Percentiles rank a stretch among this genome's conserved stretches.
Evolutionary conservation across 208 protist genomes (phyloP).

Genomic region (Trypanosoma platydactyli): DNA sequence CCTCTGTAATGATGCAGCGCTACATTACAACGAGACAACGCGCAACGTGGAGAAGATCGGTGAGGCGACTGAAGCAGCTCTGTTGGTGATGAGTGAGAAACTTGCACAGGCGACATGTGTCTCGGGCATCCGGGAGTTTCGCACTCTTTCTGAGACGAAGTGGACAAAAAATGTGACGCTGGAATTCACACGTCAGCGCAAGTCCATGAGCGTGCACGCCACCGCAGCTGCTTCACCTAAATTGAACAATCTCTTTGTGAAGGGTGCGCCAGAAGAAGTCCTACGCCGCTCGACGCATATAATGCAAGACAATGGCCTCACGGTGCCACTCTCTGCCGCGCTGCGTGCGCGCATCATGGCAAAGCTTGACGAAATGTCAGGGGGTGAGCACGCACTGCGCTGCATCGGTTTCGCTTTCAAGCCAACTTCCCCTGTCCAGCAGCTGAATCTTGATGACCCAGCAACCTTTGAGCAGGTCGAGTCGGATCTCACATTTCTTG

Average conservation of each 20-base stretch:
- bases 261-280: constrained; percentile 95
- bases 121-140: constrained; percentile 30
- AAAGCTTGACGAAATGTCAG: constrained; percentile 59
- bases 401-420: constrained; percentile 87
- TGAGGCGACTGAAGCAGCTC: constrained; percentile 91
- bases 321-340: constrained; percentile 40
- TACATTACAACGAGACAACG: constrained; percentile 39
- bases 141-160: constrained; percentile 23
- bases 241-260: constrained; percentile 82
- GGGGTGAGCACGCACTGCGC: constrained; percentile 55
- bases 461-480: constrained; percentile 75
- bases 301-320: constrained; percentile 48
- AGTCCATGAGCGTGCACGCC: constrained; percentile 94
- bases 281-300: constrained; percentile 81
- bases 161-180: constrained; percentile 79
- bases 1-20: constrained; percentile 82
- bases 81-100: constrained; percentile 92
- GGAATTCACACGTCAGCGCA: constrained; percentile 95
- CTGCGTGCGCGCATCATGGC: constrained; percentile 29
- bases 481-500: constrained; percentile 86
- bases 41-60: constrained; percentile 69
- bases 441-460: constrained; percentile 57
- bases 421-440: constrained; percentile 26
- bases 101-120: constrained; percentile 40
- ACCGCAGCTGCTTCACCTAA: constrained; percentile 23